These are phyloP conservation scores for Lodderomyces parapsilosis DNA, from an alignment of 1,139 yeast species.

Conservation along the genomic window DNA sequence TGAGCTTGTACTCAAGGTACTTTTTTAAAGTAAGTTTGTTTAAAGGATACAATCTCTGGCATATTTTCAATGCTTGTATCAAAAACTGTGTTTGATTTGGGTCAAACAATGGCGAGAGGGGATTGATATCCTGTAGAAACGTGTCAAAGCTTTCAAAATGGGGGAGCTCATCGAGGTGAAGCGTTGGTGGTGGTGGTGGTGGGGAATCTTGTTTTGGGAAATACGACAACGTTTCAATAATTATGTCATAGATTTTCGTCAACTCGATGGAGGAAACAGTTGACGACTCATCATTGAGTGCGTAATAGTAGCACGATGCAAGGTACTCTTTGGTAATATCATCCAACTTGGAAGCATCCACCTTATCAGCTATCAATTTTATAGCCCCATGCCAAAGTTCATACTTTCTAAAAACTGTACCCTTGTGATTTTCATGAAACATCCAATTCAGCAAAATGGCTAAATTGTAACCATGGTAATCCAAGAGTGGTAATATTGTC, in stretches of 20 bases:
- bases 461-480: constrained; percentile 22
- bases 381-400: constrained; percentile 26
- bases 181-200: constrained; percentile 2
- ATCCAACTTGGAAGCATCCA: constrained; percentile 15
- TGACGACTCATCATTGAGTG: constrained; percentile 17
- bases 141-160: constrained; percentile 4
- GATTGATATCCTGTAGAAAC: constrained; percentile 14
- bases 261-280: constrained; percentile 28
- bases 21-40: constrained; percentile 40
- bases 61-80: constrained; percentile 31
- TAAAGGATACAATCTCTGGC: constrained; percentile 41
- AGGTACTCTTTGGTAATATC: constrained; percentile 22
- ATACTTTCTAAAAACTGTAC: constrained; percentile 17
- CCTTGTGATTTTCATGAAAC: constrained; percentile 14
- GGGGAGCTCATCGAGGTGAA: constrained; percentile 3
- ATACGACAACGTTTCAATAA: constrained; percentile 23
- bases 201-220: constrained; percentile 6
- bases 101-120: constrained; percentile 18
- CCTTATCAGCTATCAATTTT: constrained; percentile 11
- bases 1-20: constrained; percentile 31
- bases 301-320: constrained; percentile 28
- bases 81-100: constrained; percentile 25
- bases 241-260: constrained; percentile 28
- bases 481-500: constrained; percentile 32
- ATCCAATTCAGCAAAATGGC: constrained; percentile 29